phyloP scores from a whole-genome alignment of 2,329 filamentous ascomycete genomes.

The Ophidiomyces ophidiicola region DNA sequence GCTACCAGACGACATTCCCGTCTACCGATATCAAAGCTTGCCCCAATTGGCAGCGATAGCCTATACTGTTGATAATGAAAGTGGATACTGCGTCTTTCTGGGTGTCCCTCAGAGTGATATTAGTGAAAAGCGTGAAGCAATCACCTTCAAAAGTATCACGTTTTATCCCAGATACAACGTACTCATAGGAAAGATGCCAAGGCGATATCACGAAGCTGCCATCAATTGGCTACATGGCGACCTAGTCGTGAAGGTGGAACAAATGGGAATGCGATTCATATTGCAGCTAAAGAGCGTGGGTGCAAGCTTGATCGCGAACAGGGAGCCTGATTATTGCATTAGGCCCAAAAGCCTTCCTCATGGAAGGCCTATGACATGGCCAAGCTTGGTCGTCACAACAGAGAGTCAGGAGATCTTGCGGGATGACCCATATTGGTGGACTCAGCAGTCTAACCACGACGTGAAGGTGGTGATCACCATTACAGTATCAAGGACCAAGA shows the following conservation, averaged over 20 bases:
- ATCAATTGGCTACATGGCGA: not conserved
- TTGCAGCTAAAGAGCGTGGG: not conserved
- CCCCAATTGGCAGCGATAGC: slow-evolving; percentile 8
- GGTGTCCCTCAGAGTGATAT: slow-evolving; percentile 3
- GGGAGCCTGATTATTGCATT: not conserved
- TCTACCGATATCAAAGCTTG: slow-evolving; percentile 11
- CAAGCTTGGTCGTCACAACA: slow-evolving; percentile 1
- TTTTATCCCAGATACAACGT: not conserved
- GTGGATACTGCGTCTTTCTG: slow-evolving; percentile 10
- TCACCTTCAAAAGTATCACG: not conserved
- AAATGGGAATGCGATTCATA: not conserved
- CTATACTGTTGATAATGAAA: slow-evolving; percentile 6
- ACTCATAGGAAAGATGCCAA: slow-evolving; percentile 4
- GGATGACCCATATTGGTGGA: too few species aligned
- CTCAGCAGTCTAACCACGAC: too few species aligned
- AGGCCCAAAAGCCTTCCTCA: not conserved
- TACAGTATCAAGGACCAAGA: slow-evolving; percentile 1
- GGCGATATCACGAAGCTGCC: slow-evolving; percentile 5
- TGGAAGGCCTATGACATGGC: not conserved
- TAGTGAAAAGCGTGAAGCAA: not conserved
- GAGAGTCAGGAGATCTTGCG: too few species aligned
- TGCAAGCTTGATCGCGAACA: not conserved
- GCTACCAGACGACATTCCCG: slow-evolving; percentile 7
- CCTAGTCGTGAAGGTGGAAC: not conserved
- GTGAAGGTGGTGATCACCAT: slow-evolving; percentile 8